Conservation (phyloP, 495 filamentous ascomycete genomes). For the Penicillium odoratum region DNA sequence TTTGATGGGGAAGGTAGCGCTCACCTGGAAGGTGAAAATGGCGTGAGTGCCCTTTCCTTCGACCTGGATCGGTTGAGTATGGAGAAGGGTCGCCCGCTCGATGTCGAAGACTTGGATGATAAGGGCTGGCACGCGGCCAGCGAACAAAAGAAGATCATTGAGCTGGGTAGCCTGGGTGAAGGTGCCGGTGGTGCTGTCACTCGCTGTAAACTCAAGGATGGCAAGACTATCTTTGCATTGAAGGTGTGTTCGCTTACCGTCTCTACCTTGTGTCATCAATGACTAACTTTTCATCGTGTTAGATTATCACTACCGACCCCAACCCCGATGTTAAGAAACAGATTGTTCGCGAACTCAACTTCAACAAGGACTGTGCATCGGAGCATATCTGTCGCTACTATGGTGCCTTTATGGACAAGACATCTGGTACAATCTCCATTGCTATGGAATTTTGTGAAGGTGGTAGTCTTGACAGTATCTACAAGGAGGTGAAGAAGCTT, state of each 20-base stretch:
- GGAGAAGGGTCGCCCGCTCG: slow-evolving; percentile 76
- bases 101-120: slow-evolving; percentile 93
- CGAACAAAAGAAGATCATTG: slow-evolving; percentile 79
- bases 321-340: slow-evolving; percentile 98
- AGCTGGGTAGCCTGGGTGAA: slow-evolving; percentile 89
- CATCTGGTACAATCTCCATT: slow-evolving; percentile 92
- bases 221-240: slow-evolving; percentile 92
- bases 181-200: slow-evolving; percentile 96
- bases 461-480: slow-evolving; percentile 91
- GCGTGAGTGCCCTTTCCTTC: slow-evolving; percentile 62
- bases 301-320: slow-evolving; percentile 98
- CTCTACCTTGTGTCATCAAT: background rate
- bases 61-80: slow-evolving; percentile 72
- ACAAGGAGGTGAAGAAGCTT: slow-evolving; percentile 93
- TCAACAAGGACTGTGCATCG: slow-evolving; percentile 95
- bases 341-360: slow-evolving; percentile 90
- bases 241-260: slow-evolving; percentile 62
- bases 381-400: slow-evolving; percentile 97
- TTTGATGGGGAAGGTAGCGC: slow-evolving; percentile 66
- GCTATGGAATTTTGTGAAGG: slow-evolving; percentile 99
- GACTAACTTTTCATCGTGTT: slow-evolving; percentile 5
- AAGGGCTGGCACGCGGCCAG: slow-evolving; percentile 93
- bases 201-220: slow-evolving; percentile 80
- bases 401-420: slow-evolving; percentile 91
- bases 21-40: slow-evolving; percentile 74